A percentile compares a stretch with the other conserved stretches of the same genome.
These are phyloP conservation scores for Astrephomene gubernaculifera DNA, from an alignment of 139 green algal genomes.

Conservation along the genomic window DNA sequence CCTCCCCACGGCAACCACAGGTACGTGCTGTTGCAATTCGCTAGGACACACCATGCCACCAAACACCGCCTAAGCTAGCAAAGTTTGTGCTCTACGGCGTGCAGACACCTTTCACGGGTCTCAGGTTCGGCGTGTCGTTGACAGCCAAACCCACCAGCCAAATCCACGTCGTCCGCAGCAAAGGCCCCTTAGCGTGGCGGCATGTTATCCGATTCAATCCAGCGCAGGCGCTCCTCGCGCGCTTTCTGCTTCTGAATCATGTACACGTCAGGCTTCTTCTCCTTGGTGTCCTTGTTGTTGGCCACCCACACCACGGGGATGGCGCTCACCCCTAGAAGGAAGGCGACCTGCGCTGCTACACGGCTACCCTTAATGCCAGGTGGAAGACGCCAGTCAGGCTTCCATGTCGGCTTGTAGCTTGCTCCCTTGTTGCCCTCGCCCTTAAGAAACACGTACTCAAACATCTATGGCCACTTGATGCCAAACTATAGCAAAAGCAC, in stretches of 20 bases:
- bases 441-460: slow-evolving; percentile 48
- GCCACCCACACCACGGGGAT: slow-evolving; percentile 43
- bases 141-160: too few species aligned
- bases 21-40: too few species aligned
- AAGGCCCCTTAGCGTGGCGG: slow-evolving; percentile 6
- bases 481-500: too few species aligned
- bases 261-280: slow-evolving; percentile 29
- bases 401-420: slow-evolving; percentile 60
- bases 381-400: slow-evolving; percentile 49
- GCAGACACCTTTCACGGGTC: too few species aligned
- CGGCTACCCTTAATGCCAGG: slow-evolving; percentile 45
- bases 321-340: slow-evolving; percentile 21
- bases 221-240: slow-evolving; percentile 52
- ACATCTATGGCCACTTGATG: slow-evolving; percentile 16
- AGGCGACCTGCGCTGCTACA: slow-evolving; percentile 24
- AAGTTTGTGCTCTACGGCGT: too few species aligned
- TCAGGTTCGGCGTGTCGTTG: too few species aligned
- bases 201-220: slow-evolving; percentile 59
- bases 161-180: too few species aligned
- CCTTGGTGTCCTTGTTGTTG: neutral
- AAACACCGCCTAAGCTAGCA: too few species aligned
- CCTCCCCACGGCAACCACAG: too few species aligned
- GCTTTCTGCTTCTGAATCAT: slow-evolving; percentile 46
- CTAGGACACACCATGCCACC: too few species aligned
- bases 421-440: slow-evolving; percentile 57